These are phyloP conservation scores for Citrullus mucosospermus DNA, from an alignment of 306 rosid species.

Conservation along the genomic window DNA sequence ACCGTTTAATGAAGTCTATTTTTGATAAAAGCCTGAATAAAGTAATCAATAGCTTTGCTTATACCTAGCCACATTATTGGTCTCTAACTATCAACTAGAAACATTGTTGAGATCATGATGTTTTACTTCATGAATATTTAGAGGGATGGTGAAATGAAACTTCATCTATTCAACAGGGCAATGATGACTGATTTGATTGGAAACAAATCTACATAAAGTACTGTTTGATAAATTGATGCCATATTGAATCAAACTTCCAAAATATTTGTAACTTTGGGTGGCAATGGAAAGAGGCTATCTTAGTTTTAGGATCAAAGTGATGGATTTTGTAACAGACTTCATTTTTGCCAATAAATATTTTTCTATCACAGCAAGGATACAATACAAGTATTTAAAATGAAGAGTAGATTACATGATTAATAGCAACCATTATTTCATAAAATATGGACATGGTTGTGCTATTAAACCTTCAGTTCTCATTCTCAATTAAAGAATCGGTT, in stretches of 20 bases:
- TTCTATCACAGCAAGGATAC: conserved; percentile 8
- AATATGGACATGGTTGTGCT: conserved; percentile 10
- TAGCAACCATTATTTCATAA: conserved; percentile 12
- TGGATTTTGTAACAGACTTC: not conserved
- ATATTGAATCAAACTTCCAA: not conserved
- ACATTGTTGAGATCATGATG: not conserved
- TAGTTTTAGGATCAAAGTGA: not conserved
- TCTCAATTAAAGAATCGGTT: conserved; percentile 81
- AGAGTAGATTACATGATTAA: conserved; percentile 16
- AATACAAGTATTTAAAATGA: conserved; percentile 19
- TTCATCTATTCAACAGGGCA: not conserved
- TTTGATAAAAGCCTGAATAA: not conserved
- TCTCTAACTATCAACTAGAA: not conserved
- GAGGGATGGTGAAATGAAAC: not conserved
- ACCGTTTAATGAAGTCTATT: not conserved
- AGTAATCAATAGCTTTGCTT: not conserved
- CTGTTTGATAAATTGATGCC: not conserved
- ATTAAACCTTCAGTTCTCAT: conserved; percentile 18
- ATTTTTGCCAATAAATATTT: not conserved
- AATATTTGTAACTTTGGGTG: not conserved
- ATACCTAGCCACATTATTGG: not conserved
- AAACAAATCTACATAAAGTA: not conserved
- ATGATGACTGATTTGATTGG: not conserved
- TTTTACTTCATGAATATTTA: not conserved
- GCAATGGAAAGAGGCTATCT: not conserved